These are phyloP conservation scores for Gonium pectorale DNA, from an alignment of 139 green algal species.

Conservation along the genomic window DNA sequence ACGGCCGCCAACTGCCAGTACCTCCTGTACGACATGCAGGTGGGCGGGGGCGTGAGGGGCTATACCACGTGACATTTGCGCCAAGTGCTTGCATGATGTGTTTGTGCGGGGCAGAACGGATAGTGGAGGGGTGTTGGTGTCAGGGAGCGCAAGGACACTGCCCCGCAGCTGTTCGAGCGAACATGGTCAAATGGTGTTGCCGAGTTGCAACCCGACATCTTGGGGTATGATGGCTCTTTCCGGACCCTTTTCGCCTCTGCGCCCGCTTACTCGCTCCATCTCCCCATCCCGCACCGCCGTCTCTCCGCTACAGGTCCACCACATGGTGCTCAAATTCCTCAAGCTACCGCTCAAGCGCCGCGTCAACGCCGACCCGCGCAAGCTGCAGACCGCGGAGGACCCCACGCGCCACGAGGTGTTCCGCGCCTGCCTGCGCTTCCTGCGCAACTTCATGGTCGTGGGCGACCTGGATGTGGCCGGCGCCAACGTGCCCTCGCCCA, in stretches of 20 bases:
- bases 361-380: background rate
- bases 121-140: no score
- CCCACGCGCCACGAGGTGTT: conserved; percentile 23
- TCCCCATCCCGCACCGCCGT: background rate
- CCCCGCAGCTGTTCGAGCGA: no score
- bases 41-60: background rate
- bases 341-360: conserved; percentile 40
- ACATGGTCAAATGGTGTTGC: no score
- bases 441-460: conserved; percentile 49
- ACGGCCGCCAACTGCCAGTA: conserved; percentile 47
- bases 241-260: background rate
- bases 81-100: no score
- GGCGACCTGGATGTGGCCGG: conserved; percentile 6
- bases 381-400: conserved; percentile 42
- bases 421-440: conserved; percentile 34
- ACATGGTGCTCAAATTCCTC: conserved; percentile 32
- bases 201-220: no score
- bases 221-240: no score
- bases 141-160: no score
- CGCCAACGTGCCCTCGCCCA: background rate
- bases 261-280: background rate
- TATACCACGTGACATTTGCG: background rate
- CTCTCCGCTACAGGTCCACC: conserved; percentile 11
- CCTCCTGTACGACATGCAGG: conserved; percentile 47
- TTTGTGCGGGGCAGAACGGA: no score